A percentile compares a stretch with the other conserved stretches of the same genome.
These are phyloP conservation scores for Pleurostoma richardsiae DNA, from an alignment of 2,329 filamentous ascomycete genomes.

Conservation along the genomic window DNA sequence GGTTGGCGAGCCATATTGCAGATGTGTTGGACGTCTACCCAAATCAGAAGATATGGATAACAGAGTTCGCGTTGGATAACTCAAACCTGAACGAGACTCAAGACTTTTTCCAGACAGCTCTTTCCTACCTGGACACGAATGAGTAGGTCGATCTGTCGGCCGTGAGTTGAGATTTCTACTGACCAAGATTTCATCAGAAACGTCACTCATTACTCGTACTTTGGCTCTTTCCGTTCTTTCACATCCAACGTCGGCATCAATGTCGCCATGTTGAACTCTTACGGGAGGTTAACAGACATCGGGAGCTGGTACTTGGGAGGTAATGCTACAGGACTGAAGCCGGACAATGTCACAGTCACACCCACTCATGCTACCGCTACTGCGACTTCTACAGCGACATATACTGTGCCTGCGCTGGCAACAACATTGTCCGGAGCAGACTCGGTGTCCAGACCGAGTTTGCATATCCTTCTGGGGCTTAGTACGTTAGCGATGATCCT, in stretches of 20 bases:
- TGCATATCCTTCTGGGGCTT: not conserved
- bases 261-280: conserved; percentile 4
- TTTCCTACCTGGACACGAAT: not conserved
- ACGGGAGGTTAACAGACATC: conserved; percentile 1
- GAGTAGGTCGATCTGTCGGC: not conserved
- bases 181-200: not conserved
- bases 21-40: conserved; percentile 1
- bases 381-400: not conserved
- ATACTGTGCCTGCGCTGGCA: conserved; percentile 2
- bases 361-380: not conserved
- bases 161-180: not conserved
- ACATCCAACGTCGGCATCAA: conserved; percentile 4
- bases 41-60: conserved; percentile 2
- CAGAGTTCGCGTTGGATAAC: conserved; percentile 3
- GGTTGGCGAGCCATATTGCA: conserved; percentile 1
- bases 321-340: conserved; percentile 3
- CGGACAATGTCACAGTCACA: conserved; percentile 2
- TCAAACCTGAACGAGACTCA: conserved; percentile 1
- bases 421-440: not conserved
- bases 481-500: not conserved
- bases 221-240: conserved; percentile 4
- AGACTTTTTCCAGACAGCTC: conserved; percentile 1
- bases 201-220: conserved; percentile 2
- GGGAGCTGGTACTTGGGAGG: conserved; percentile 2
- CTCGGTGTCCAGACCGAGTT: not conserved